Percentiles rank a stretch among this genome's conserved stretches.
phyloP scores from a whole-genome alignment of 1,139 yeast species.

The Tardiomyces blankii region DNA sequence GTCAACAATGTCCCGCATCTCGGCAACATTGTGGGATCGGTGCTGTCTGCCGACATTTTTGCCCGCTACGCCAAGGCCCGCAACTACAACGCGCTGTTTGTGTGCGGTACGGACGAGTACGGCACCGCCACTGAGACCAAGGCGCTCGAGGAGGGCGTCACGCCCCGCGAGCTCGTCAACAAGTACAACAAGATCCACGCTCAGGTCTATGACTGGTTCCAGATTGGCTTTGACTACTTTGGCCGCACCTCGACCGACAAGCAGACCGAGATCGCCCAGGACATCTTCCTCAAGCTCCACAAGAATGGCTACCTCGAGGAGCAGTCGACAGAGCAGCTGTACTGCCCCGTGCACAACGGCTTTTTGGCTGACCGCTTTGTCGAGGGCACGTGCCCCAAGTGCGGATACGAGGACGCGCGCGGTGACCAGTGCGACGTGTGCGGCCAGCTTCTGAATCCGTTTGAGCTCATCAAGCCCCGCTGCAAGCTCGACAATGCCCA shows the following conservation, averaged over 20 bases:
- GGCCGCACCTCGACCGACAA: slow-evolving; percentile 91
- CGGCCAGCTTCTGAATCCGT: slow-evolving; percentile 80
- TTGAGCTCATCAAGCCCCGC: slow-evolving; percentile 86
- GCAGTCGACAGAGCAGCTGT: slow-evolving; percentile 78
- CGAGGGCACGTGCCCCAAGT: slow-evolving; percentile 95
- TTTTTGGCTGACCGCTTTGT: slow-evolving; percentile 94
- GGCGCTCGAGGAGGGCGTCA: slow-evolving; percentile 84
- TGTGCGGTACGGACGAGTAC: slow-evolving; percentile 98
- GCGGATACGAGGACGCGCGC: slow-evolving; percentile 91
- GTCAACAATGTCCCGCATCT: slow-evolving; percentile 97
- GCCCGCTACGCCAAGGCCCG: slow-evolving; percentile 84
- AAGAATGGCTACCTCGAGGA: slow-evolving; percentile 75
- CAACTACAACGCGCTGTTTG: slow-evolving; percentile 71
- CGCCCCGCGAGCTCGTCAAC: slow-evolving; percentile 82
- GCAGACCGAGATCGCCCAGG: slow-evolving; percentile 95
- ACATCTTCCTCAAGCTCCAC: slow-evolving; percentile 65
- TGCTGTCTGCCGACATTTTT: slow-evolving; percentile 87
- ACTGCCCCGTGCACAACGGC: slow-evolving; percentile 82
- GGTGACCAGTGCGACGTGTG: slow-evolving; percentile 99
- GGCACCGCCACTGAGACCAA: slow-evolving; percentile 99
- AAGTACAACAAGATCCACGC: slow-evolving; percentile 80
- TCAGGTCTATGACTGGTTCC: slow-evolving; percentile 94
- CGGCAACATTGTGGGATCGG: slow-evolving; percentile 95
- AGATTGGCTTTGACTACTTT: slow-evolving; percentile 84
- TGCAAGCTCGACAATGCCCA: slow-evolving; percentile 82